These are phyloP conservation scores for Suhomyces kunorum DNA, from an alignment of 1,139 yeast species.

Conservation along the genomic window DNA sequence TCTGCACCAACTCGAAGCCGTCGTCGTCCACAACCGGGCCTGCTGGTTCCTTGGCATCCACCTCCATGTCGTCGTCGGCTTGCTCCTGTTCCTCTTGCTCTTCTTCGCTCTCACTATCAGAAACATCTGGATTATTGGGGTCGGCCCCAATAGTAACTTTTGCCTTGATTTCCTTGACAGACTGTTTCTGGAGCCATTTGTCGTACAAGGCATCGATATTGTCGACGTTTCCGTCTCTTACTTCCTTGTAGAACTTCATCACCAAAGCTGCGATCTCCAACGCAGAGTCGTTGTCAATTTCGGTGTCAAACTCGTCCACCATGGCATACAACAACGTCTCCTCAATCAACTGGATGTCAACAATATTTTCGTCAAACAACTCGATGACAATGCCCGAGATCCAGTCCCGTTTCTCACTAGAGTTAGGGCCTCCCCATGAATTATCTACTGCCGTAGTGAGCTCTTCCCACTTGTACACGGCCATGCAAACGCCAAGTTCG, in stretches of 20 bases:
- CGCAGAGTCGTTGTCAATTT: constrained; percentile 87
- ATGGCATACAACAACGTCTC: constrained; percentile 84
- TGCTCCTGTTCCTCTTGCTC: constrained; percentile 33
- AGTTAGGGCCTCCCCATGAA: constrained; percentile 93
- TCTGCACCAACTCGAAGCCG: constrained; percentile 86
- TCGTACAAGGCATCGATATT: constrained; percentile 60
- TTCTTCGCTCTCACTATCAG: constrained; percentile 48
- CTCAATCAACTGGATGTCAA: constrained; percentile 79
- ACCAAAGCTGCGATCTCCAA: constrained; percentile 69
- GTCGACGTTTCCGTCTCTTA: constrained; percentile 51
- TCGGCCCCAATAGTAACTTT: constrained; percentile 51
- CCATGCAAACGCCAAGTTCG: constrained; percentile 94
- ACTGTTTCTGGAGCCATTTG: constrained; percentile 57
- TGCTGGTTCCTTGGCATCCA: constrained; percentile 41
- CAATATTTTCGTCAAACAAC: constrained; percentile 62
- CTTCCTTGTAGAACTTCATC: constrained; percentile 65
- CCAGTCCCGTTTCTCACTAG: constrained; percentile 70
- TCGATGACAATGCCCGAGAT: constrained; percentile 31
- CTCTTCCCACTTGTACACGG: constrained; percentile 85
- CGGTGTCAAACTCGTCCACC: constrained; percentile 92
- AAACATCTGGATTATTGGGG: constrained; percentile 60
- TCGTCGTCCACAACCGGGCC: constrained; percentile 86
- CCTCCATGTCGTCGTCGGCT: constrained; percentile 25
- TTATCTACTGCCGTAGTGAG: constrained; percentile 91
- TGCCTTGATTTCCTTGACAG: constrained; percentile 20